A percentile compares a stretch with the other conserved stretches of the same genome.
These are phyloP conservation scores for Aspergillus nomiae DNA, from an alignment of 2,329 filamentous ascomycete species.

Conservation along the genomic window DNA sequence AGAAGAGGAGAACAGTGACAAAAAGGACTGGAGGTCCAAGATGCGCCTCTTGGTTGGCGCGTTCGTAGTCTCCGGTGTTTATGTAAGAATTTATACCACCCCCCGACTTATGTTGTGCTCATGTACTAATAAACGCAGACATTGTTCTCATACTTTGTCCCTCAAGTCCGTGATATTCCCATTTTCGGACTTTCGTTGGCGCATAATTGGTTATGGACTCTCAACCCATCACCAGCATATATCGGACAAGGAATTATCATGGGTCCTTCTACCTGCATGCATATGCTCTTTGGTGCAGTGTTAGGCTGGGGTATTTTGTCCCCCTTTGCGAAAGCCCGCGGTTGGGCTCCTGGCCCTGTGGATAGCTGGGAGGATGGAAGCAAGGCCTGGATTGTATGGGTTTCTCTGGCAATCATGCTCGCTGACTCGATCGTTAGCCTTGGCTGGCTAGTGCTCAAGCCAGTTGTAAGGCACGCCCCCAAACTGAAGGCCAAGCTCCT, in stretches of 20 bases:
- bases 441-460: conserved; percentile 71
- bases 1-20: conserved; percentile 37
- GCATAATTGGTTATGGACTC: conserved; percentile 84
- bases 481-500: conserved; percentile 32
- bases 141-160: conserved; percentile 85
- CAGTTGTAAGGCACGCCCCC: conserved; percentile 56
- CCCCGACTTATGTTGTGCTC: background rate
- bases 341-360: conserved; percentile 87
- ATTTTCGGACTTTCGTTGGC: conserved; percentile 77
- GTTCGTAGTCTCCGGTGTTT: conserved; percentile 61
- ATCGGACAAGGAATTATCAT: conserved; percentile 98
- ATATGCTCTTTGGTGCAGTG: conserved; percentile 90
- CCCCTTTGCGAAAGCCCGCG: conserved; percentile 78
- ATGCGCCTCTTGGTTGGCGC: conserved; percentile 62
- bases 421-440: conserved; percentile 89
- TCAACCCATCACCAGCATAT: conserved; percentile 97
- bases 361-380: conserved; percentile 88
- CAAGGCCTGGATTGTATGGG: conserved; percentile 98
- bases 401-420: conserved; percentile 94
- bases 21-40: conserved; percentile 62
- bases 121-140: conserved; percentile 58
- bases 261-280: conserved; percentile 90
- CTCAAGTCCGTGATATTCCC: conserved; percentile 80
- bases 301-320: conserved; percentile 90
- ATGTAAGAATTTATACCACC: conserved; percentile 40